Evolutionary conservation across 2,329 filamentous ascomycete genomes (phyloP).

Genomic region (Pseudocercospora cruenta): DNA sequence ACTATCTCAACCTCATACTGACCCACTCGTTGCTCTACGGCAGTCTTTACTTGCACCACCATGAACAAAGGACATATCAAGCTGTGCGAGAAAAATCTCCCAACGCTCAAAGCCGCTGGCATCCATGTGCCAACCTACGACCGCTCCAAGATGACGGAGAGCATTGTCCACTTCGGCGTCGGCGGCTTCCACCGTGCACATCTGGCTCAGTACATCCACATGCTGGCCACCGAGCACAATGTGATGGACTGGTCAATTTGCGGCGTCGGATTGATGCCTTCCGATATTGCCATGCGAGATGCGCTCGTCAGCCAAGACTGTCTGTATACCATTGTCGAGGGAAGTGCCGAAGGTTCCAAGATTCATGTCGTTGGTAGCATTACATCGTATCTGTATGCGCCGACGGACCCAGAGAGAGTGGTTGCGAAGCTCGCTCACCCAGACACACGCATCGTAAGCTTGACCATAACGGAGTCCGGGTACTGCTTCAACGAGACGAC

Average conservation of each 20-base stretch:
- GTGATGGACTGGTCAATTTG: background rate
- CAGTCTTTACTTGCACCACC: background rate
- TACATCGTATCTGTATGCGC: background rate
- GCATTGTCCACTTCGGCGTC: background rate
- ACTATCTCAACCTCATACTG: background rate
- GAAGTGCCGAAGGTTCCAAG: background rate
- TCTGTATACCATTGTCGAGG: background rate
- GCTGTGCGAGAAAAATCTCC: background rate
- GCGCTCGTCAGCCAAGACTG: background rate
- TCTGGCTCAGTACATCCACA: background rate
- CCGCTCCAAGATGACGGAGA: background rate
- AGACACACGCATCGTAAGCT: background rate
- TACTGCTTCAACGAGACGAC: background rate
- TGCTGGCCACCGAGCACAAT: background rate
- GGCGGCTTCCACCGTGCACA: background rate
- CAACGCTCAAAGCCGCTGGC: background rate
- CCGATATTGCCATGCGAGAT: background rate
- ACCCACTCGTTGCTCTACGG: background rate
- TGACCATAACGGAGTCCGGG: background rate
- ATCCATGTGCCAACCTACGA: background rate
- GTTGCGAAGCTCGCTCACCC: background rate
- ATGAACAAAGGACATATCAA: background rate
- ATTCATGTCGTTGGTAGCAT: background rate
- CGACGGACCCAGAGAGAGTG: background rate
- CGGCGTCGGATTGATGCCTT: background rate